Percentiles rank a stretch among this genome's conserved stretches.
Conservation (phyloP, 306 rosid genomes). For the Crotalaria pallida region DNA sequence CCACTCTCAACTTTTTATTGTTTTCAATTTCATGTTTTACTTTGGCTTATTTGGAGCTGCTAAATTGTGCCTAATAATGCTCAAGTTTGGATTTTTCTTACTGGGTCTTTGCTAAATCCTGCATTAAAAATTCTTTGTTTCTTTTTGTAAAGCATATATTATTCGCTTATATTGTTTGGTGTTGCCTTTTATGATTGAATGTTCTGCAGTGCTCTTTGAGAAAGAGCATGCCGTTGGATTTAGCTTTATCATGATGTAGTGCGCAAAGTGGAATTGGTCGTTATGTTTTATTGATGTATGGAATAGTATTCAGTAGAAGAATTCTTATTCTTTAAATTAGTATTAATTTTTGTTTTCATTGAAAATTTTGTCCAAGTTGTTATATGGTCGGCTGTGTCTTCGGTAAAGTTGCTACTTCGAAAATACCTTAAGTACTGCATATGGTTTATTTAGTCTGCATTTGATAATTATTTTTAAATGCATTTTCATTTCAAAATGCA, state of each 20-base stretch:
- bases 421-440: neutral
- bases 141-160: too few relatives aligned
- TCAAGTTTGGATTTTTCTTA: slow-evolving; percentile 23
- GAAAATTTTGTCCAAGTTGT: neutral
- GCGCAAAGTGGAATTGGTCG: neutral
- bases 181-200: neutral
- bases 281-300: neutral
- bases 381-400: neutral
- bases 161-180: neutral
- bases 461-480: neutral
- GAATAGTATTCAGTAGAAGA: neutral
- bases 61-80: neutral
- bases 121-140: too few relatives aligned
- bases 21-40: neutral
- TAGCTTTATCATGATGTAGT: too few relatives aligned
- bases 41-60: neutral
- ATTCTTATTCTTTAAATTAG: neutral
- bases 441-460: neutral
- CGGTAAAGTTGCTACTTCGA: neutral
- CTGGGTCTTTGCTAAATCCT: slow-evolving; percentile 3
- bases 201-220: neutral
- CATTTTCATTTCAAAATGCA: neutral
- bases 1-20: neutral
- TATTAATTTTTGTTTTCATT: neutral
- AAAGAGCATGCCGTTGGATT: too few relatives aligned